Conservation (phyloP, 768 basidiomycete genomes). For the Vararia minispora region DNA sequence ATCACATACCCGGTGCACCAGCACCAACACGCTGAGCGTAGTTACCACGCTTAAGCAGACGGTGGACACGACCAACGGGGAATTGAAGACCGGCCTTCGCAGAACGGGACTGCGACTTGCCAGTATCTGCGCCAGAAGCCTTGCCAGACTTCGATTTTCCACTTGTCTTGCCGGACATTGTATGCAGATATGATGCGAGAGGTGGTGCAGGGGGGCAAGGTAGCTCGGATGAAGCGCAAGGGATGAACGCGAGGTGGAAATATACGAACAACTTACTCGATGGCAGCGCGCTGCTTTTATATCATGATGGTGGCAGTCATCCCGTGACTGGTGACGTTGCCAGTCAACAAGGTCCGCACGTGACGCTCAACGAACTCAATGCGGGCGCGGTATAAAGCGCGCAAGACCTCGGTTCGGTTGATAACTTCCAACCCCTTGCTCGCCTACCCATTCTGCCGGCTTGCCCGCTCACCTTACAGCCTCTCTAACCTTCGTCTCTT, state of each 20-base stretch:
- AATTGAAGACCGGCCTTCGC: conserved; percentile 73
- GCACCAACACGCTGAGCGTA: conserved; percentile 82
- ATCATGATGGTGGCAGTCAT: too few species aligned
- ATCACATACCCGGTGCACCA: conserved; percentile 66
- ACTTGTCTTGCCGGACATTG: conserved; percentile 32
- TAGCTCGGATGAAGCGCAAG: neutral
- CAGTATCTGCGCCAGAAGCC: conserved; percentile 31
- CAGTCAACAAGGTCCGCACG: neutral
- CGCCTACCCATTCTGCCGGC: conserved; percentile 4
- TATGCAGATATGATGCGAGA: neutral
- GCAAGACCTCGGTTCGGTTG: too few species aligned
- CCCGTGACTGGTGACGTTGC: too few species aligned
- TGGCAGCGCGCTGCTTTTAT: too few species aligned
- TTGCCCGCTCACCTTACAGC: conserved; percentile 12
- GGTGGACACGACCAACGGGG: conserved; percentile 91
- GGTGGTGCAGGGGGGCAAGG: conserved; percentile 6
- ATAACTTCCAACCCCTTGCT: conserved; percentile 1
- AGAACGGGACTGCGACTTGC: conserved; percentile 59
- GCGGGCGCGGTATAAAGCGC: too few species aligned
- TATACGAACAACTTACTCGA: too few species aligned
- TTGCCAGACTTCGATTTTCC: conserved; percentile 68
- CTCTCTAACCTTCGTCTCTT: conserved; percentile 2
- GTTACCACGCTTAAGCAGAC: conserved; percentile 78
- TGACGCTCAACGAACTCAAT: too few species aligned
- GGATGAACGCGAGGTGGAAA: neutral